Evolutionary conservation across 345 rosid genomes (phyloP).

Genomic region (Moricandia arvensis): DNA sequence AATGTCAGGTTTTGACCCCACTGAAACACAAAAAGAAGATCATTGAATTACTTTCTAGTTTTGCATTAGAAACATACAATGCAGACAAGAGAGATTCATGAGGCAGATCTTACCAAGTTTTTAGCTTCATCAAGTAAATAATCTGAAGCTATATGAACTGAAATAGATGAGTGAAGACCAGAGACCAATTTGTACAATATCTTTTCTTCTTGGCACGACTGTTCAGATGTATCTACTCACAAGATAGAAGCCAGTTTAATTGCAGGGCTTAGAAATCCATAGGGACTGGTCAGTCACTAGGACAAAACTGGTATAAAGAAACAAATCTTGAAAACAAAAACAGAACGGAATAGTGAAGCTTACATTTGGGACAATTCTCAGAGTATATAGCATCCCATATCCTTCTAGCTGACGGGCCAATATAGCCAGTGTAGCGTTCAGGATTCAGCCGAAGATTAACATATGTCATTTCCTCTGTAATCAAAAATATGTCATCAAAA

Average conservation of each 20-base stretch:
- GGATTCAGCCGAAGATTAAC: constrained; percentile 90
- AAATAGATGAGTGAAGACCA: constrained; percentile 95
- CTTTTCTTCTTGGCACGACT: constrained; percentile 78
- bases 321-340: constrained; percentile 9
- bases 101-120: constrained; percentile 47
- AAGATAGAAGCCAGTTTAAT: constrained; percentile 1
- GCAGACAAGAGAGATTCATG: neutral
- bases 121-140: constrained; percentile 81
- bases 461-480: constrained; percentile 84
- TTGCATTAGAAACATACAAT: constrained; percentile 2
- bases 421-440: constrained; percentile 86
- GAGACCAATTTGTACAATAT: constrained; percentile 89
- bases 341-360: constrained; percentile 10
- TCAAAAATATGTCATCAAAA: neutral
- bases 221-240: constrained; percentile 67
- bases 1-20: constrained; percentile 89
- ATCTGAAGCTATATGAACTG: constrained; percentile 83
- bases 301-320: neutral
- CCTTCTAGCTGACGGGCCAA: constrained; percentile 90
- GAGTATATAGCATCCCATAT: constrained; percentile 95
- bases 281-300: neutral
- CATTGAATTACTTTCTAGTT: neutral
- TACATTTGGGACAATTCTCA: constrained; percentile 90
- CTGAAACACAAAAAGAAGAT: constrained; percentile 47
- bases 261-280: constrained; percentile 11